Evolutionary conservation across 768 basidiomycete species (phyloP), one percentile per base, ranked within the genome.

Genomic region (Podaxis pistillaris): DNA sequence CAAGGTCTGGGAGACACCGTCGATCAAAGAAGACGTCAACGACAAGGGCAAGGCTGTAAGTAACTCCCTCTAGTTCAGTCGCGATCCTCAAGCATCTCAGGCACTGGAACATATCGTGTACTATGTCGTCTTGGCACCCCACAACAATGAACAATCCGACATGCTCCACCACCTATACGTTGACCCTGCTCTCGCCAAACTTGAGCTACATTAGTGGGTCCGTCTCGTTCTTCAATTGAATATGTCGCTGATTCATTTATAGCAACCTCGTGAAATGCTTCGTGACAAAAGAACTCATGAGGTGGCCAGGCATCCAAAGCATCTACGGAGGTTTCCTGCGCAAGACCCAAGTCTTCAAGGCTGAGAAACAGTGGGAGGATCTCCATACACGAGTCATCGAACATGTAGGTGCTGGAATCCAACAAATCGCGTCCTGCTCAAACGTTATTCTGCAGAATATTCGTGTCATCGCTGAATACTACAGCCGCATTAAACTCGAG

Each of bases 131-230:
- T 88, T 98, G 52, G 92, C 96, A 1, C 89, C 95, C 2, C 91
- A 98, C 73, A 91, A 90, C 73, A 98, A 99, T 72, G 96, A 98
- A 74, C 97, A 99, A 74, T 93, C 90, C 2, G 95, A 98, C 72
- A 95, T 98, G 90, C 78, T 99, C 50, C 88, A 98, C 72, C 91
- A 93, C 70, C 81, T 96, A 33, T 91, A 84, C 70, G 79, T 79
- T 50, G 88, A 98, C 73, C 85, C 94, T 24, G 88, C 90, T 24
- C 76, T 98, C 46, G 75, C 81, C 65, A 95, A 92, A 73, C 79
- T 96, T 50, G 88, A 93, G 67, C 78, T 93, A 46, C 93, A 96
- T 72, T 88, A 89, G 95, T 97, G 78, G 76, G 78, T 73, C 19
- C 36, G 13, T 44, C 38, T 44, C 49, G 4, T 12, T 15, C 19